Evolutionary conservation across 352 stramenopile genomes (phyloP).

Genomic region (Phytopythium vexans): DNA sequence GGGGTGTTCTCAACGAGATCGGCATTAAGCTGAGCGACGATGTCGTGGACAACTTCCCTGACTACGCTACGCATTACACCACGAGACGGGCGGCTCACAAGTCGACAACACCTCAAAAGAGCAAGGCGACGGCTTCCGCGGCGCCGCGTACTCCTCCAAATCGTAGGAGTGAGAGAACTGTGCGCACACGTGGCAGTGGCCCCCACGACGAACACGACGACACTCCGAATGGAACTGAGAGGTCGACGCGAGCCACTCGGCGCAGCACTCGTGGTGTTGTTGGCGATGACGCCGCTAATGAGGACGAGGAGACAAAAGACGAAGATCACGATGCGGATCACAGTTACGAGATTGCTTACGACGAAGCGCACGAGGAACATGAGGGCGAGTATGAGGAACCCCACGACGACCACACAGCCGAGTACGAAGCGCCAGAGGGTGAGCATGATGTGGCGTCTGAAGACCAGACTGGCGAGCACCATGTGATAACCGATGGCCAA

Average conservation of each 20-base stretch:
- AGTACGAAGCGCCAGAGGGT: no score
- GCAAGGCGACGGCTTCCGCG: slow-evolving; percentile 3
- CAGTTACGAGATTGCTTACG: not conserved
- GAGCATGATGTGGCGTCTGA: no score
- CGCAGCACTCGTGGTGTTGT: slow-evolving; percentile 1
- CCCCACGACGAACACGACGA: slow-evolving; percentile 8
- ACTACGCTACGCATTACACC: slow-evolving; percentile 49
- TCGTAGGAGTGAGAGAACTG: slow-evolving; percentile 14
- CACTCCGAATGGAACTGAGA: slow-evolving; percentile 5
- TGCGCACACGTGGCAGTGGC: slow-evolving; percentile 8
- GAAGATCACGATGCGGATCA: not conserved
- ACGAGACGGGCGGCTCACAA: slow-evolving; percentile 33
- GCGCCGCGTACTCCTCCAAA: slow-evolving; percentile 8
- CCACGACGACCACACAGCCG: no score
- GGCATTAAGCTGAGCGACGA: slow-evolving; percentile 54
- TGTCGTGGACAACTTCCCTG: slow-evolving; percentile 45
- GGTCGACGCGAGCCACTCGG: not conserved
- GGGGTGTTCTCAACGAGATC: slow-evolving; percentile 63
- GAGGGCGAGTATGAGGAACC: not conserved
- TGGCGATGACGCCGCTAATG: slow-evolving; percentile 1
- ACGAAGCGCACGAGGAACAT: not conserved
- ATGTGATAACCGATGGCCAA: no score
- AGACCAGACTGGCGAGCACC: slow-evolving; percentile 8
- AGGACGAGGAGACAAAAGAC: not conserved
- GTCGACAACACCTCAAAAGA: slow-evolving; percentile 13